Evolutionary conservation across 164 flowering plant species (phyloP).

Genomic region (Sextonia rubra): DNA sequence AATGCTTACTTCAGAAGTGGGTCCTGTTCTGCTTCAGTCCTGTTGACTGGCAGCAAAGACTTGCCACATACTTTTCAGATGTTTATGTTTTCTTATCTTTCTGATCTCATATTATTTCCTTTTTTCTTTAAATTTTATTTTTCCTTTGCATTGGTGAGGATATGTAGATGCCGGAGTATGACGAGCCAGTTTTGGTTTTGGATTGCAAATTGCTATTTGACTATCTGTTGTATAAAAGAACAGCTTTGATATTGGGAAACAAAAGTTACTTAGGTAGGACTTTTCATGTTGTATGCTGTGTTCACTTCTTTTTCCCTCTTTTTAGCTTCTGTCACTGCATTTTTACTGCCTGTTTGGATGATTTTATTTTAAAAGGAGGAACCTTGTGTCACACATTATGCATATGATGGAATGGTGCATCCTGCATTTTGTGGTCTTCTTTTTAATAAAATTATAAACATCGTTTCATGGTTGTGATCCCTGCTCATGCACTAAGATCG

Average conservation of each 20-base stretch:
- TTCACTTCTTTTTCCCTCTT: neutral
- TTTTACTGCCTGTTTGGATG: neutral
- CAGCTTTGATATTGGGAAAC: conserved; percentile 15
- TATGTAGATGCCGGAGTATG: conserved; percentile 44
- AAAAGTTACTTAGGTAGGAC: conserved; percentile 9
- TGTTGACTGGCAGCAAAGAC: conserved; percentile 45
- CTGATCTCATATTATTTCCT: neutral
- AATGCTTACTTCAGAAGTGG: conserved; percentile 69
- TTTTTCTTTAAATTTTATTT: conserved; percentile 15
- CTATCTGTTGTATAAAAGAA: conserved; percentile 21
- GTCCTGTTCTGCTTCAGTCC: conserved; percentile 78
- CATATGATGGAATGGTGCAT: neutral
- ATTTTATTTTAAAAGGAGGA: neutral
- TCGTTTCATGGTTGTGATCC: neutral
- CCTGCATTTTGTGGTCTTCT: no score
- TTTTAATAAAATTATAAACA: no score
- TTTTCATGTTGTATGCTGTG: conserved; percentile 27
- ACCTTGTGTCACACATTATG: neutral
- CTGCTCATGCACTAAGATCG: neutral
- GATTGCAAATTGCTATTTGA: conserved; percentile 17
- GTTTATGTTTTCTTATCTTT: conserved; percentile 28
- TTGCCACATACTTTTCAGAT: conserved; percentile 21
- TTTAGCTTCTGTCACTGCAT: neutral
- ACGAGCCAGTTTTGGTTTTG: conserved; percentile 30
- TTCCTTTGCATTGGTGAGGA: conserved; percentile 21